Evolutionary conservation across 306 rosid genomes (phyloP).

Genomic region (Gynostemma pentaphyllum): DNA sequence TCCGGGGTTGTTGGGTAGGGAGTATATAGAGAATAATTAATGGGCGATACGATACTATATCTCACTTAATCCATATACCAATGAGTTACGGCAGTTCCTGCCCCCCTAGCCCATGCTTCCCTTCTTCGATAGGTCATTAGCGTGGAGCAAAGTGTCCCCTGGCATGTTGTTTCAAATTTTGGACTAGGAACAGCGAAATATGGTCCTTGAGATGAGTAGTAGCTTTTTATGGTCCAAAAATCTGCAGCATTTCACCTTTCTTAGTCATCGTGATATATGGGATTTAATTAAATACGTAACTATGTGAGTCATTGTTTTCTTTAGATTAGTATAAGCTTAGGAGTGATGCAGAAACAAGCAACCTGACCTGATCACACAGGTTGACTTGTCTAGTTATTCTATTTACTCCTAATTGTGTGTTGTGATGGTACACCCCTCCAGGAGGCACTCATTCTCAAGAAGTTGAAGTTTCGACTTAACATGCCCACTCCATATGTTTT

Average conservation of each 20-base stretch:
- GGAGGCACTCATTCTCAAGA: slow-evolving; percentile 71
- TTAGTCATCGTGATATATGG: background rate
- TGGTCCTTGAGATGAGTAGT: background rate
- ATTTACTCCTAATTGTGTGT: background rate
- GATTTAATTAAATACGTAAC: background rate
- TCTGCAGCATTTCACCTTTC: background rate
- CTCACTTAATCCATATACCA: no score
- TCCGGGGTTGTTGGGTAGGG: background rate
- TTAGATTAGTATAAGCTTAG: background rate
- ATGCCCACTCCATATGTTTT: slow-evolving; percentile 83
- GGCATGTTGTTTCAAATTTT: background rate
- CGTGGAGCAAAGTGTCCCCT: no score
- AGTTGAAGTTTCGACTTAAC: slow-evolving; percentile 66
- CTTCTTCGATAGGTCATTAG: no score
- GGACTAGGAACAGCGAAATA: background rate
- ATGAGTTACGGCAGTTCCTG: no score
- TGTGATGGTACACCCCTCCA: slow-evolving; percentile 29
- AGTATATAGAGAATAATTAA: background rate
- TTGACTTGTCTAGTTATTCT: background rate
- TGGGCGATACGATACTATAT: background rate
- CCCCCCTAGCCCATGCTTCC: no score
- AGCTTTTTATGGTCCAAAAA: background rate
- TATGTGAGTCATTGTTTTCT: background rate
- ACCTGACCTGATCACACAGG: background rate
- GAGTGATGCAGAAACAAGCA: background rate